Conservation (phyloP, 768 basidiomycete species). For the Kwoniella dejecticola region DNA sequence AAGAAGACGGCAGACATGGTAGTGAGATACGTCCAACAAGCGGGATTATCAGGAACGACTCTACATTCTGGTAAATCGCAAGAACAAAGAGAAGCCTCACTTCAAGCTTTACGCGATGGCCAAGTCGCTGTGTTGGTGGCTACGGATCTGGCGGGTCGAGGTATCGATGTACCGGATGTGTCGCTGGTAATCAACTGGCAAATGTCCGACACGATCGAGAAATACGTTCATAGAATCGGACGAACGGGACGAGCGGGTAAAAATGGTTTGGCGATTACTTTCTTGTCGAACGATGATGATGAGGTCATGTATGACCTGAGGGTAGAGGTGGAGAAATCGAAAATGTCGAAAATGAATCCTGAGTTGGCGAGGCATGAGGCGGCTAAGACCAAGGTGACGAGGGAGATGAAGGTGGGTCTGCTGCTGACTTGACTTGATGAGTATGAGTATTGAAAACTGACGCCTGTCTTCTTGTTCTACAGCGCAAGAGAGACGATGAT, state of each 20-base stretch:
- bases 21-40: conserved; percentile 86
- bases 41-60: conserved; percentile 82
- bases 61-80: conserved; percentile 97
- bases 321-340: conserved; percentile 93
- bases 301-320: conserved; percentile 95
- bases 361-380: conserved; percentile 90
- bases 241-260: conserved; percentile 98
- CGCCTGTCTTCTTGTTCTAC: not conserved
- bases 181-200: conserved; percentile 91
- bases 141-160: conserved; percentile 95
- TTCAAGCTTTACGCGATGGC: conserved; percentile 82
- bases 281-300: conserved; percentile 93
- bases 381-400: conserved; percentile 84
- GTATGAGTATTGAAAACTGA: too few species aligned
- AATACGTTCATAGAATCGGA: conserved; percentile 79
- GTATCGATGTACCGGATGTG: conserved; percentile 98
- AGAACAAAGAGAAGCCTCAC: conserved; percentile 90
- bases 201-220: conserved; percentile 95
- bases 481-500: conserved; percentile 26
- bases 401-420: conserved; percentile 75
- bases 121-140: conserved; percentile 89
- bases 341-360: conserved; percentile 80
- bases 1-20: conserved; percentile 99
- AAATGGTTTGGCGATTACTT: conserved; percentile 88
- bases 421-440: not conserved